A percentile compares a stretch with the other conserved stretches of the same genome.
These are phyloP conservation scores for Coemansia sp. DNA, from an alignment of 192 early-diverging fungal species.

Conservation along the genomic window DNA sequence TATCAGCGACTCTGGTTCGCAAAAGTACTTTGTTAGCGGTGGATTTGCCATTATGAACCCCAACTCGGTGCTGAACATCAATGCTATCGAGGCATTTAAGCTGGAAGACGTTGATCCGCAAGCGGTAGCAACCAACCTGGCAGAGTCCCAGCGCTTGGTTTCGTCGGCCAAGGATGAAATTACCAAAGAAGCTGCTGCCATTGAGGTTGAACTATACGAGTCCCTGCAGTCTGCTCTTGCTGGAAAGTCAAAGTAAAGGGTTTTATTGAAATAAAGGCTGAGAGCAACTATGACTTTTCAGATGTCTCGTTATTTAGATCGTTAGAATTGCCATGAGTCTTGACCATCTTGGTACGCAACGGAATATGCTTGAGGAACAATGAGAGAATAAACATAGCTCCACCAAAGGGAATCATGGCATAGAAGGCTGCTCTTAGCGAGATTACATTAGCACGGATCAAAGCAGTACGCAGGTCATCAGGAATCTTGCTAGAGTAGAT, in stretches of 20 bases:
- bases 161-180: conserved; percentile 65
- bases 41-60: conserved; percentile 97
- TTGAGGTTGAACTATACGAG: conserved; percentile 88
- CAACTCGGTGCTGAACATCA: conserved; percentile 95
- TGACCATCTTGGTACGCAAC: conserved; percentile 29
- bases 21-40: conserved; percentile 95
- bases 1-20: conserved; percentile 61
- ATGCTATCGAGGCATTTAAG: conserved; percentile 89
- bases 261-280: background rate
- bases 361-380: conserved; percentile 54
- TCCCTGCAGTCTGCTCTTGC: conserved; percentile 72
- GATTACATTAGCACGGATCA: conserved; percentile 52
- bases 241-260: conserved; percentile 29
- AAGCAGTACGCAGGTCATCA: conserved; percentile 15
- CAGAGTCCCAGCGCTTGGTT: conserved; percentile 74
- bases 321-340: conserved; percentile 8
- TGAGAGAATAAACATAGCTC: conserved; percentile 37
- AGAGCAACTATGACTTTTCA: background rate
- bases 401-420: conserved; percentile 53
- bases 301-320: background rate
- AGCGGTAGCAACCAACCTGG: conserved; percentile 68
- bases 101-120: conserved; percentile 85
- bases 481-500: conserved; percentile 32
- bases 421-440: conserved; percentile 52
- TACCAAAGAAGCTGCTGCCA: conserved; percentile 76